A percentile compares a stretch with the other conserved stretches of the same genome.
Evolutionary conservation across 2,329 filamentous ascomycete genomes (phyloP).

Genomic region (Dactylellina haptotyla): DNA sequence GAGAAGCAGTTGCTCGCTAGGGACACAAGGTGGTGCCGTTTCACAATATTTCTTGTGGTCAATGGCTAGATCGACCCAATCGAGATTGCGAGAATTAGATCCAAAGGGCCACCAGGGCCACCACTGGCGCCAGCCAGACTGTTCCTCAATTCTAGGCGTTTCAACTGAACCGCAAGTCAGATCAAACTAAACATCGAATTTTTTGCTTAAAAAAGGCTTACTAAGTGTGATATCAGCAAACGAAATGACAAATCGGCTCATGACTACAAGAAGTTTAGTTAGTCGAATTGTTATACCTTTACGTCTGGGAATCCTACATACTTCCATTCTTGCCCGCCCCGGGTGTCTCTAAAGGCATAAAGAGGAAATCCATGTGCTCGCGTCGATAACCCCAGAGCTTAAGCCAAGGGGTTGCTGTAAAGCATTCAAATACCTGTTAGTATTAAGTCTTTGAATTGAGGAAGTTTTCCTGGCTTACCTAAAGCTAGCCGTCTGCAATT

Average conservation of each 20-base stretch:
- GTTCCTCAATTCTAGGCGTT: conserved; percentile 9
- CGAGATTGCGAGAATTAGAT: neutral
- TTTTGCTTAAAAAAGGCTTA: neutral
- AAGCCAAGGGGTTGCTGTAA: conserved; percentile 39
- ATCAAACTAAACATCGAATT: neutral
- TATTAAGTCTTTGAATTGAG: neutral
- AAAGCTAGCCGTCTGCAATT: conserved; percentile 29
- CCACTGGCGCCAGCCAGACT: conserved; percentile 22
- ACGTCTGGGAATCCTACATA: neutral
- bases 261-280: conserved; percentile 10
- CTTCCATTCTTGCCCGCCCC: conserved; percentile 21
- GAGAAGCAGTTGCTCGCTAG: conserved; percentile 37
- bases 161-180: conserved; percentile 17
- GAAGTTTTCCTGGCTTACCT: neutral
- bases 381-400: conserved; percentile 50
- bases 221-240: conserved; percentile 42
- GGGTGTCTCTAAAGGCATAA: conserved; percentile 42
- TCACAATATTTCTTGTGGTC: conserved; percentile 42
- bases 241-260: conserved; percentile 50
- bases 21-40: conserved; percentile 24
- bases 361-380: conserved; percentile 47
- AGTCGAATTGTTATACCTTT: neutral
- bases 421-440: neutral
- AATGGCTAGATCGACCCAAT: conserved; percentile 46
- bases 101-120: conserved; percentile 42